phyloP scores from a whole-genome alignment of 1,139 yeast species.

The Nakaseomyces delphensis region DNA sequence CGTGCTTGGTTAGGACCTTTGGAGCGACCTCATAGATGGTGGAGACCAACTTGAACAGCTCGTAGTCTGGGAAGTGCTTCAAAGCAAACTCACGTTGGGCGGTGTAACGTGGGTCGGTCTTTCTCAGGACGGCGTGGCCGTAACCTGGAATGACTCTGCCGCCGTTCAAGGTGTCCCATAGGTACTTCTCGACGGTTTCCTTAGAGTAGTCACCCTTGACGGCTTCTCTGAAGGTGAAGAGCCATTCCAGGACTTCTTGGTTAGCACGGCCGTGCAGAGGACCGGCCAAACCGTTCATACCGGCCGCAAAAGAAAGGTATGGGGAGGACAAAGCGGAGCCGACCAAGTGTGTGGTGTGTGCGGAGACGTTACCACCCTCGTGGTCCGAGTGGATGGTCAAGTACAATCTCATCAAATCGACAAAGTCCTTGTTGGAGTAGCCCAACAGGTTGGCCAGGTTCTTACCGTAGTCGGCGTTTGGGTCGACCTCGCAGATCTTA shows the following conservation, averaged over 20 bases:
- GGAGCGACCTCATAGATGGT: constrained; percentile 94
- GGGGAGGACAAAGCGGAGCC: constrained; percentile 39
- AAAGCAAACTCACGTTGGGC: constrained; percentile 96
- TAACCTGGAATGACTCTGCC: constrained; percentile 41
- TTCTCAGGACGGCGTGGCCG: constrained; percentile 40
- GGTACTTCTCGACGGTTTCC: constrained; percentile 31
- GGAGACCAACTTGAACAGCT: constrained; percentile 80
- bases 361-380: constrained; percentile 42
- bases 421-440: constrained; percentile 37
- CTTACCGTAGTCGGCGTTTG: constrained; percentile 80
- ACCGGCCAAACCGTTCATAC: constrained; percentile 39
- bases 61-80: constrained; percentile 96
- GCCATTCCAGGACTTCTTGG: constrained; percentile 38
- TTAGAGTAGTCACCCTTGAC: constrained; percentile 29
- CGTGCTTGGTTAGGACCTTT: constrained; percentile 87
- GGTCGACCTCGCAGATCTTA: constrained; percentile 57
- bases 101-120: constrained; percentile 60
- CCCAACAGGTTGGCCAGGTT: constrained; percentile 83
- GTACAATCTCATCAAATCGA: constrained; percentile 37
- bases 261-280: constrained; percentile 41
- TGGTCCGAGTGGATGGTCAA: constrained; percentile 40
- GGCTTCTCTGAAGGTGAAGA: constrained; percentile 32
- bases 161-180: constrained; percentile 36
- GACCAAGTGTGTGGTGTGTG: constrained; percentile 39
- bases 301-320: constrained; percentile 36